phyloP scores from a whole-genome alignment of 208 protist species.

The Acanthamoeba triangularis region DNA sequence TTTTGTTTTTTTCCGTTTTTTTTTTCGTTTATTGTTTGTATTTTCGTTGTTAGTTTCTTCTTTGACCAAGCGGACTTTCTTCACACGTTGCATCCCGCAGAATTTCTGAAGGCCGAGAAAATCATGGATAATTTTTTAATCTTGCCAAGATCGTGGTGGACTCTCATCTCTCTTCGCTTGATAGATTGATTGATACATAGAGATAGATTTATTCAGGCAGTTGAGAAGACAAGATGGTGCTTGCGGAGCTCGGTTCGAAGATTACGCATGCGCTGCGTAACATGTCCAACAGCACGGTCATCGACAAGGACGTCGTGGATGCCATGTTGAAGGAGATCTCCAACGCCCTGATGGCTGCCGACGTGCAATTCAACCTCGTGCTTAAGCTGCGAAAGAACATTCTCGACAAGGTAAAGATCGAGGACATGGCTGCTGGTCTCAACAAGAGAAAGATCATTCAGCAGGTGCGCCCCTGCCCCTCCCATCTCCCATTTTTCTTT shows the following conservation, averaged over 20 bases:
- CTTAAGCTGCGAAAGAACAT: conserved; percentile 96
- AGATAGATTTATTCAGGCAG: background rate
- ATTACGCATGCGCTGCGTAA: conserved; percentile 66
- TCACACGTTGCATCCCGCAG: background rate
- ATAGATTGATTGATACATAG: too few species aligned
- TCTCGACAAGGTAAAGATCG: conserved; percentile 95
- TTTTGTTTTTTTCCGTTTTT: background rate
- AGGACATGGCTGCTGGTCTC: conserved; percentile 96
- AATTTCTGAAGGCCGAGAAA: background rate
- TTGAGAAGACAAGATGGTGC: conserved; percentile 92
- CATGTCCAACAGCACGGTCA: conserved; percentile 76
- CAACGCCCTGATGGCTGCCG: conserved; percentile 96
- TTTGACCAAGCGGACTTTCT: background rate
- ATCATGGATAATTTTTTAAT: background rate
- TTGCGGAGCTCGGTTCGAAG: conserved; percentile 96
- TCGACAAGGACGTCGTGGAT: conserved; percentile 93
- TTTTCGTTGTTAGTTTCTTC: background rate
- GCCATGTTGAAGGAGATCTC: conserved; percentile 97
- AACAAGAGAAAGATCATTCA: conserved; percentile 98
- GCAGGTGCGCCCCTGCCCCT: conserved; percentile 77
- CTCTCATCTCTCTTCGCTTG: background rate
- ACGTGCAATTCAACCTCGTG: conserved; percentile 98
- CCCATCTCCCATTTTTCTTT: background rate
- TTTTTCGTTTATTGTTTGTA: background rate
- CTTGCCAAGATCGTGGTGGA: background rate